Conservation (phyloP, 148 eudicot species). For the Chenopodium berlandieri region DNA sequence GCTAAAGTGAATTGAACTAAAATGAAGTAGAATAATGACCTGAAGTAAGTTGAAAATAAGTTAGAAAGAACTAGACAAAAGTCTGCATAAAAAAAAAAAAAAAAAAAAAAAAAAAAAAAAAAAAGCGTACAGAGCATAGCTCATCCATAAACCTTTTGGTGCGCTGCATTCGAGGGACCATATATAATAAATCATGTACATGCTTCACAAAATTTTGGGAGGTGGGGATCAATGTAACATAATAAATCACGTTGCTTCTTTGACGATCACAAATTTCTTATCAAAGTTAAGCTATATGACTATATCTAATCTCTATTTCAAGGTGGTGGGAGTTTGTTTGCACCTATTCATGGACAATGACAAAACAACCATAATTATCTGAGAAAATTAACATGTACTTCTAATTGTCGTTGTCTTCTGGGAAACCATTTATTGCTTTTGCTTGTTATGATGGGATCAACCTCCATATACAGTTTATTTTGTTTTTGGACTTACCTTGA, state of each 20-base stretch:
- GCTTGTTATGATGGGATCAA: not conserved
- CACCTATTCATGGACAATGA: not conserved
- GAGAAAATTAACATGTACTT: not conserved
- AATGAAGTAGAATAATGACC: too few species aligned
- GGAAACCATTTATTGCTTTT: not conserved
- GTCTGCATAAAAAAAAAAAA: too few species aligned
- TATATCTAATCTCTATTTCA: not conserved
- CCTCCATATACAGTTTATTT: too few species aligned
- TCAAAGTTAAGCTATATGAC: not conserved
- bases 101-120: too few species aligned
- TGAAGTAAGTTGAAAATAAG: too few species aligned
- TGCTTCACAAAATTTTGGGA: not conserved
- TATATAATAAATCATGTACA: not conserved
- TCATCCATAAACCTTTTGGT: not conserved
- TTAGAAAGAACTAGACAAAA: too few species aligned
- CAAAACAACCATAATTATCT: not conserved
- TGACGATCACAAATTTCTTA: slow-evolving; percentile 15
- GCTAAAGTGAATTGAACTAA: too few species aligned
- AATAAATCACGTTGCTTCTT: not conserved
- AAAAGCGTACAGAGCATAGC: too few species aligned
- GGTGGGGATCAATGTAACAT: not conserved
- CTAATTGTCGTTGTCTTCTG: not conserved
- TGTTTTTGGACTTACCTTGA: not conserved
- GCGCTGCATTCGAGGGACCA: not conserved
- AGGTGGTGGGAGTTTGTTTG: not conserved